phyloP scores from a whole-genome alignment of 139 green algal species.

The Tetradesmus lagerheimii region DNA sequence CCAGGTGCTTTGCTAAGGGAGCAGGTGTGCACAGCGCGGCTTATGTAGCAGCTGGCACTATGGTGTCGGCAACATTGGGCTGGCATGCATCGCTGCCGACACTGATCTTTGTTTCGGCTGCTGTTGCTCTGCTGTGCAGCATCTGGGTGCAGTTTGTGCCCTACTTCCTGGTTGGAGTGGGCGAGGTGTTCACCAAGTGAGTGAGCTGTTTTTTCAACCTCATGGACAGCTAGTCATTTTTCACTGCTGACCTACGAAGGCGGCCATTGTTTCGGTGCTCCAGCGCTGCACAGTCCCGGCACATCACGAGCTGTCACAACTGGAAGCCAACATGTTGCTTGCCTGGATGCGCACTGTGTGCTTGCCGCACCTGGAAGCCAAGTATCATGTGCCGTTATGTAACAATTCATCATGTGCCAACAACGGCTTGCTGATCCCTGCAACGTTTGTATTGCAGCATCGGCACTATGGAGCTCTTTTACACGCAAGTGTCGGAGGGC shows the following conservation, averaged over 20 bases:
- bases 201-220: too few relatives aligned
- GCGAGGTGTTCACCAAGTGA: constrained; percentile 59
- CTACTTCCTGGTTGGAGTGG: constrained; percentile 58
- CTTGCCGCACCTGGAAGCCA: too few relatives aligned
- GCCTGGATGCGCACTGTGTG: too few relatives aligned
- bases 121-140: not conserved
- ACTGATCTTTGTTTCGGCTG: not conserved
- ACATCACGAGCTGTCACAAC: too few relatives aligned
- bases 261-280: too few relatives aligned
- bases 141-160: constrained; percentile 59
- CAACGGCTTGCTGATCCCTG: not conserved
- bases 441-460: not conserved
- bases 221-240: too few relatives aligned
- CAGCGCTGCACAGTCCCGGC: too few relatives aligned
- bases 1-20: not conserved
- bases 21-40: too few relatives aligned
- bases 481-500: constrained; percentile 52
- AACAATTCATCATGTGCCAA: not conserved
- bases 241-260: too few relatives aligned
- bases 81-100: not conserved
- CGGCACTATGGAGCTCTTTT: constrained; percentile 39
- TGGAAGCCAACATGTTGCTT: too few relatives aligned
- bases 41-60: too few relatives aligned
- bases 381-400: too few relatives aligned
- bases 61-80: not conserved